Conservation (phyloP, 1,139 yeast species). For the Debaryomyces coudertii region DNA sequence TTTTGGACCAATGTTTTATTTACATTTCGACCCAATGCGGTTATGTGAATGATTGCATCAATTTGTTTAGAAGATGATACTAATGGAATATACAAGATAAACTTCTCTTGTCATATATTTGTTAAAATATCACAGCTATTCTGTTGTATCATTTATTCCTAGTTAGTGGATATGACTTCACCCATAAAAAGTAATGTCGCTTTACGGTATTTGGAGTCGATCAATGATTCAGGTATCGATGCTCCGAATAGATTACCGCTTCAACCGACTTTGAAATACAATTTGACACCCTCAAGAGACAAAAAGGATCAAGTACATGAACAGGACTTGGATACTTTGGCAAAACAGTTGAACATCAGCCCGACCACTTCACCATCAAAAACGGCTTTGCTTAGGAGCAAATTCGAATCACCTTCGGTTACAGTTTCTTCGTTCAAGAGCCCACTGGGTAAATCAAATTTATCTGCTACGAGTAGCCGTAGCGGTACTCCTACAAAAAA, state of each 20-base stretch:
- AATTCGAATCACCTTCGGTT: conserved; percentile 49
- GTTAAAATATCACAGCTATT: not conserved
- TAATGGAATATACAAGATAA: conserved; percentile 1
- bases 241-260: conserved; percentile 31
- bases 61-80: not conserved
- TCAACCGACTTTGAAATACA: conserved; percentile 35
- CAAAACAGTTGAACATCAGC: conserved; percentile 39
- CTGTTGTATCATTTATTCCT: not conserved
- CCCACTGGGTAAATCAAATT: conserved; percentile 28
- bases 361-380: conserved; percentile 32
- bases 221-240: conserved; percentile 25
- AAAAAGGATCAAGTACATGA: conserved; percentile 17
- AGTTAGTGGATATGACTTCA: conserved; percentile 24
- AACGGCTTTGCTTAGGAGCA: conserved; percentile 34
- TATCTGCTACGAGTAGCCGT: conserved; percentile 24
- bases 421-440: conserved; percentile 48
- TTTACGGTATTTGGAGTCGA: conserved; percentile 37
- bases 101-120: not conserved
- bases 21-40: conserved; percentile 8
- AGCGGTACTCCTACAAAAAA: conserved; percentile 27
- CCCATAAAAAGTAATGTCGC: conserved; percentile 33
- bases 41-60: not conserved
- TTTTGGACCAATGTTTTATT: conserved; percentile 1
- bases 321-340: conserved; percentile 44
- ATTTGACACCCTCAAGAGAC: conserved; percentile 19